Base-by-base conservation (phyloP, 1,139 yeast genomes). In the Diutina siamensis region DNA sequence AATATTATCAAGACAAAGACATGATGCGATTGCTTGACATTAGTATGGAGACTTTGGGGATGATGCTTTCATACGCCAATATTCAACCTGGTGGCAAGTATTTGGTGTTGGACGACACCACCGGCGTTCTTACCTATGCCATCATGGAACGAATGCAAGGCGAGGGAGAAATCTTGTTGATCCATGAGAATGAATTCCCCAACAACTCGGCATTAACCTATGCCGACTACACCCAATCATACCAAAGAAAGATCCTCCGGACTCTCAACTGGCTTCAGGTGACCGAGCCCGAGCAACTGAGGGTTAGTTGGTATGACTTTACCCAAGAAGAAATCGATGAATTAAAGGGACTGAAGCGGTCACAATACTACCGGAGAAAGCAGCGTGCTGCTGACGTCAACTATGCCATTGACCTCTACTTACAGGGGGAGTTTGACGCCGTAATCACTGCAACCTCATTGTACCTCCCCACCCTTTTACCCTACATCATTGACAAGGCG, bases 181-280 rank as follows among this genome's bases (percentile, higher is more conserved):
- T 83, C 2, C 97, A 92, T 62, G 98, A 89, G 56, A 86, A 88
- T 59, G 98, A 92, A 59, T 97, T 89, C 57, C 80, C 95, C 5
- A 89, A 88, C 56, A 65, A 81, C 35, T 83, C 83, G 52, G 78
- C 83, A 0, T 65, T 92, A 50, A 74, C 76, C 50, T 79, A 79
- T 57, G 74, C 89, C 45, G 78, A 80, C 54, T 79, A 75, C 56
- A 60, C 83, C 1, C 76, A 73, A 28, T 76, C 73, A 17, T 62
- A 72, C 46, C 63, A 70, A 21, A 59, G 65, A 31, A 76, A 80
- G 69, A 74, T 92, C 44, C 77, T 80, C 55, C 75, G 86, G 2
- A 38, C 42, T 2, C 71, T 88, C 19, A 85, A 83, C 52, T 72
- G 94, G 71, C 69, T 89, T 47, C 96, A 92, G 55, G 79, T 83